Evolutionary conservation across 331 rosid species (phyloP).

Genomic region (Acacia concinna): DNA sequence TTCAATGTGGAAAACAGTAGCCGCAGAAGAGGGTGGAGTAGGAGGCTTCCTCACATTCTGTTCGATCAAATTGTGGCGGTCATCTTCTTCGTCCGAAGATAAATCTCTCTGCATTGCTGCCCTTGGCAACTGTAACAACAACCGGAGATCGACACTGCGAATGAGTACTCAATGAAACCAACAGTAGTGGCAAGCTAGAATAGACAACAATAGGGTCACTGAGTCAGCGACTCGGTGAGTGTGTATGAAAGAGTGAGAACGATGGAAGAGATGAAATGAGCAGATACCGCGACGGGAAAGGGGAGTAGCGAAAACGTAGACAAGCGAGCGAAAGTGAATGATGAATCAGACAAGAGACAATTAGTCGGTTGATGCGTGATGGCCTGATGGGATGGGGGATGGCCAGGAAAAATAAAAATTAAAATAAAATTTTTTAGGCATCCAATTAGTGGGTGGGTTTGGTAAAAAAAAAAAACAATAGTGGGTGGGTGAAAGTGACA

Average conservation of each 20-base stretch:
- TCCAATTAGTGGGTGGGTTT: not conserved
- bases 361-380: not conserved
- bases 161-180: not conserved
- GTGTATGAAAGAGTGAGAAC: not conserved
- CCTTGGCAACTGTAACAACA: constrained; percentile 1
- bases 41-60: constrained; percentile 59
- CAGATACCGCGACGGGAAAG: not conserved
- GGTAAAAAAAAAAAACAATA: not conserved
- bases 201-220: not conserved
- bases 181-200: not conserved
- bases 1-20: constrained; percentile 54
- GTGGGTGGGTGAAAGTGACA: constrained; percentile 34
- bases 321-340: not conserved
- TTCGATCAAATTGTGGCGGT: constrained; percentile 63
- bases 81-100: constrained; percentile 86
- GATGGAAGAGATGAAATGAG: not conserved
- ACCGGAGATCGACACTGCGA: constrained; percentile 14
- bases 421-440: not conserved
- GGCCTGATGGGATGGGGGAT: not conserved
- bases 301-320: not conserved
- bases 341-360: not conserved
- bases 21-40: constrained; percentile 33
- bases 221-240: constrained; percentile 23
- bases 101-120: constrained; percentile 52
- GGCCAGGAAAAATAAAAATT: not conserved